Evolutionary conservation across 306 rosid genomes (phyloP), one percentile per base, ranked within the genome.

Genomic region (Inga oerstediana): DNA sequence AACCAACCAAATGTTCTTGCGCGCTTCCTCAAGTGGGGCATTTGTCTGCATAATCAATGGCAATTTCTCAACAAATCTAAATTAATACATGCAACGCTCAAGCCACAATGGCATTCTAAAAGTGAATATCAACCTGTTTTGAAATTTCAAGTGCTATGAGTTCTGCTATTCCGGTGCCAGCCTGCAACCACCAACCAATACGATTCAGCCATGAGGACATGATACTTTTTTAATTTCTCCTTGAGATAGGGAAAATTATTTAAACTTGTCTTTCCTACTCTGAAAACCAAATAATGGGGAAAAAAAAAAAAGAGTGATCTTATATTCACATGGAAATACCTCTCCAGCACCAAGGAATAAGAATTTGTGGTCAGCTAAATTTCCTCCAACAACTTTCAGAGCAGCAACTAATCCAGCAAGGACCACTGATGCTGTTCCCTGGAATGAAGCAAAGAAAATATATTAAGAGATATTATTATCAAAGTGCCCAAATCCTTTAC

Each of bases 361-460:
- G 84, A 92, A 91, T 81, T 69, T 91, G 77, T 97, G 99, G 86
- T 94, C 97, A 52, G 89, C 77, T 79, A 97, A 90, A 85, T 82
- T 75, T 83, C 98, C 99, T 9, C 93, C 95, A 51, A 92, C 95
- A 48, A 87, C 58, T 35, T 90, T 90, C 78, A 91, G 86, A 75
- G 97, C 91, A 68, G 98, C 77, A 79, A 97, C 70, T 52, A 97
- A 89, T 59, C 99, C 99, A 12, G 98, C 97, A 80, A 94, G 98
- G 83, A 97, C 98, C 74, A 97, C 98, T 3, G 99, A 88, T n/a
- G 98, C 98, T 49, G 99, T 97, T 83, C 99, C 99, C 99, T 96
- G 92, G 74, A 87, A 86, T 69, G 67, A 77, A 62, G 72, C 44
- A 30, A 59, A 72, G 56, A 72, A 37, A 20, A 20, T 4, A 70